These are phyloP conservation scores for Quercus suber DNA, from an alignment of 306 rosid species.

Conservation along the genomic window DNA sequence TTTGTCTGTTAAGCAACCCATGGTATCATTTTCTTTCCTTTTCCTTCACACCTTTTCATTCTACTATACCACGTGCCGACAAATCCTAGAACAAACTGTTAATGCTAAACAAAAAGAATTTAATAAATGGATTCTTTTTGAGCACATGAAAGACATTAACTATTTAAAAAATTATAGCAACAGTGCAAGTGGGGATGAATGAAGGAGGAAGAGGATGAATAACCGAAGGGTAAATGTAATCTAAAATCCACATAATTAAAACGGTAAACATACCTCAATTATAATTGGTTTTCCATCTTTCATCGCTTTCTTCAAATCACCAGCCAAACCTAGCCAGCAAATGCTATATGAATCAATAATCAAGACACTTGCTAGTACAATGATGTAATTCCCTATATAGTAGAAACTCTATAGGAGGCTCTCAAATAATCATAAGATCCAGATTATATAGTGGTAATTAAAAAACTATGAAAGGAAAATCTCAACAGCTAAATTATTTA, in stretches of 20 bases:
- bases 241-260: neutral
- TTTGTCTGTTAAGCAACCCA: too few species aligned
- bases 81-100: too few species aligned
- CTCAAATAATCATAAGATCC: constrained; percentile 3
- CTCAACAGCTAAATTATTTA: neutral
- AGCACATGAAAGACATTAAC: too few species aligned
- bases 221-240: neutral
- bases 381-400: neutral
- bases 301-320: constrained; percentile 98
- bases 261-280: constrained; percentile 61
- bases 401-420: neutral
- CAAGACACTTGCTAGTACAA: neutral
- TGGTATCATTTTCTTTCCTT: too few species aligned
- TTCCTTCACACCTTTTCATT: too few species aligned
- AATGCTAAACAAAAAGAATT: too few species aligned
- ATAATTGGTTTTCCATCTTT: constrained; percentile 98
- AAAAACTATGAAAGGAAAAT: neutral
- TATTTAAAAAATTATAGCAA: neutral
- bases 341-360: constrained; percentile 14
- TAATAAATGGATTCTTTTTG: too few species aligned
- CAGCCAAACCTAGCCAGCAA: constrained; percentile 78
- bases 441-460: neutral
- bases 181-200: neutral
- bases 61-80: too few species aligned
- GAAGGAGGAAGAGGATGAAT: neutral